Evolutionary conservation across 164 flowering plant species (phyloP).

Genomic region (Saururus chinensis): DNA sequence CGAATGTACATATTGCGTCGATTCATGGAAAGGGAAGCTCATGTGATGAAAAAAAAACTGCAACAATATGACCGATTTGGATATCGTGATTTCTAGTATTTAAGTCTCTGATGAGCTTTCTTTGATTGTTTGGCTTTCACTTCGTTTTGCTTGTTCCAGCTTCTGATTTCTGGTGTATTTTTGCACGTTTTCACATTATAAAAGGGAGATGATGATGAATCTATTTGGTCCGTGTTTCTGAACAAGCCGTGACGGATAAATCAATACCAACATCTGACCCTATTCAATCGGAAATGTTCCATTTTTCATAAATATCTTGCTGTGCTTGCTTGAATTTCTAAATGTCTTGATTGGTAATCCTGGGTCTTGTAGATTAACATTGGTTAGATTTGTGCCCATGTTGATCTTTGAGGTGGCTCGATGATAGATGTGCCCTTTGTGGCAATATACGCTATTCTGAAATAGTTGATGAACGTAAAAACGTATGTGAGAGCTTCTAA

Average conservation of each 20-base stretch:
- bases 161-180: neutral
- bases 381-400: neutral
- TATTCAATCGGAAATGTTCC: neutral
- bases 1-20: no score
- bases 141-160: neutral
- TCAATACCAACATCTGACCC: slow-evolving; percentile 1
- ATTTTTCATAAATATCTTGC: neutral
- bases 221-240: slow-evolving; percentile 5
- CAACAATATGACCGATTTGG: neutral
- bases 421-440: neutral
- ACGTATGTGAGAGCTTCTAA: neutral
- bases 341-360: neutral
- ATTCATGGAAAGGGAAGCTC: neutral
- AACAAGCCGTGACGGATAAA: neutral
- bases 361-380: no score
- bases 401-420: neutral
- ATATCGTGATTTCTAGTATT: neutral
- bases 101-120: slow-evolving; percentile 1
- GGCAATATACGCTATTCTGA: slow-evolving; percentile 4
- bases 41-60: slow-evolving; percentile 3
- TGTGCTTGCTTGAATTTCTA: neutral
- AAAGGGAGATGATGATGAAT: neutral
- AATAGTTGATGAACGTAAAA: neutral
- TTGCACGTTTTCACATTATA: neutral
- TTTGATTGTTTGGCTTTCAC: neutral